Evolutionary conservation across 441 rosid genomes (phyloP), one percentile per base, ranked within the genome.

Genomic region (Hypseocharis bilobata): DNA sequence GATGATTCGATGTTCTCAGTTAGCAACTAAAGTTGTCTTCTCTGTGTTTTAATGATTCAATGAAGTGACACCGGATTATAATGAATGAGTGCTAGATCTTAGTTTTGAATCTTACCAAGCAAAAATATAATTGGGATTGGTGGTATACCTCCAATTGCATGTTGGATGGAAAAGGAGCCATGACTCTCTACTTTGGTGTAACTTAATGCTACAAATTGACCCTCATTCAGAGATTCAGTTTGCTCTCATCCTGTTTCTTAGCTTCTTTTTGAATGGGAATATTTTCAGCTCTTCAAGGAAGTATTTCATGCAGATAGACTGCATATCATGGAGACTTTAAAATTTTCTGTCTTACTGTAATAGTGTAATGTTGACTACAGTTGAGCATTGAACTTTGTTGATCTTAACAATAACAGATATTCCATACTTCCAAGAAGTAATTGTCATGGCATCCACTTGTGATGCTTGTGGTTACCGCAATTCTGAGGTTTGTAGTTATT

Each of bases 351-450:
- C n/a, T n/a, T n/a, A n/a, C 56, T 51, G 56, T 23, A 51, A 6
- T 51, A n/a, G 52, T 45, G 22, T 51, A 7, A 51, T 19, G 27
- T 4, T 22, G 14, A 6, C 27, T 51, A 51, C 22, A 3, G 22
- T 20, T 51, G 20, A 20, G 56, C 56, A 19, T 51, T 30, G 60
- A 63, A 51, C 19, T 6, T 63, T 76, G 79, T 80, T 77, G 29
- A 51, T 67, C 90, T 87, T 87, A 78, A 81, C 84, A 34, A 20
- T 49, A 7, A 66, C 64, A 93, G 98, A 82, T 36, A 93, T 93
- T 78, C 98, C 98, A 19, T 93, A 93, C 79, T 93, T 88, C 75
- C 96, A 88, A 73, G 98, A 93, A 78, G 98, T 93, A 65, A 93
- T 91, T 60, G 96, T 91, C 80, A 93, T 93, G 98, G 96, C 98